These are phyloP conservation scores for Crithidia acanthocephali DNA, from an alignment of 208 protist genomes.

Conservation along the genomic window DNA sequence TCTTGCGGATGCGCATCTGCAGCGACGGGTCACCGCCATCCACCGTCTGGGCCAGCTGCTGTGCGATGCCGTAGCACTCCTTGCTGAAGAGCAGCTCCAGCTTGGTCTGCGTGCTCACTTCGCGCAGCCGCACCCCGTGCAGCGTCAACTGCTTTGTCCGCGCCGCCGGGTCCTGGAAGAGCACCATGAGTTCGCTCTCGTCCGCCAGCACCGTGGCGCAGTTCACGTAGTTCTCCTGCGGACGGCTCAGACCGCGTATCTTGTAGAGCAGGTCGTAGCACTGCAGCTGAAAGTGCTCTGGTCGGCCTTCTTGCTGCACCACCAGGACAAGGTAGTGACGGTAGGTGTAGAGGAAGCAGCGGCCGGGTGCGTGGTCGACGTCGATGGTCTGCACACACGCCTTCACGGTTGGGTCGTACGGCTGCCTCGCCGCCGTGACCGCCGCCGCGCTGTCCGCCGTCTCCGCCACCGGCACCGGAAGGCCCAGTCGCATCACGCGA, in stretches of 20 bases:
- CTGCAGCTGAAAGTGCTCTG: constrained; percentile 65
- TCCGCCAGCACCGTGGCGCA: constrained; percentile 84
- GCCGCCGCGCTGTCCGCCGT: neutral
- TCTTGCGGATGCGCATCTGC: constrained; percentile 91
- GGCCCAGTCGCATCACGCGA: constrained; percentile 18
- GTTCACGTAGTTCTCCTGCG: constrained; percentile 65
- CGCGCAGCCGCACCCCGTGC: constrained; percentile 60
- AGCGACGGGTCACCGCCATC: constrained; percentile 54
- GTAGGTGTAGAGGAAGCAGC: constrained; percentile 68
- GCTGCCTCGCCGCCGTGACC: neutral
- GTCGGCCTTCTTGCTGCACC: constrained; percentile 46
- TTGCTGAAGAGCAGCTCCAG: constrained; percentile 96
- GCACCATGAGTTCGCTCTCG: constrained; percentile 78
- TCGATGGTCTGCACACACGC: constrained; percentile 80
- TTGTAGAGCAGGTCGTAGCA: constrained; percentile 93
- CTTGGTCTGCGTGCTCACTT: constrained; percentile 94
- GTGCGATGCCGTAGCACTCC: constrained; percentile 94
- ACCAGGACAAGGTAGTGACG: constrained; percentile 89
- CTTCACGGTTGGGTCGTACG: constrained; percentile 53
- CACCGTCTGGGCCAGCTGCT: constrained; percentile 82
- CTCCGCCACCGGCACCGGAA: neutral
- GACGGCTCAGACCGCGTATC: constrained; percentile 84
- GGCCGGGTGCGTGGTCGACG: constrained; percentile 54
- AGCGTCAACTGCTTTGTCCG: constrained; percentile 13
- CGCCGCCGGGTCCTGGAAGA: constrained; percentile 62